Percentiles rank a stretch among this genome's conserved stretches.
These are phyloP conservation scores for Salix dunnii DNA, from an alignment of 345 rosid genomes.

Conservation along the genomic window DNA sequence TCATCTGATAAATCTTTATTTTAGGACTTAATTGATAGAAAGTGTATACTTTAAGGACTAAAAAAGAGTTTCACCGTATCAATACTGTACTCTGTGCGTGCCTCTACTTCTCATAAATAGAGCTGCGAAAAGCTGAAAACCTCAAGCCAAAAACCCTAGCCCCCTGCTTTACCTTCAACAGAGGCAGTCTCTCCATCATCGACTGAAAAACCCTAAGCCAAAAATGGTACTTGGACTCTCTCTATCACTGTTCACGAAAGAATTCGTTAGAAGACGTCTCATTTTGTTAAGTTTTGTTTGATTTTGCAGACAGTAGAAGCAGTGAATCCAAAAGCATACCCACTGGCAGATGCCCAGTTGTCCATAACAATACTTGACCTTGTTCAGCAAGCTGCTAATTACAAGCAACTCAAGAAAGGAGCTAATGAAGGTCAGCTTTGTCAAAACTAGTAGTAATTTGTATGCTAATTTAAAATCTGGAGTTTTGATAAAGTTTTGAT, in stretches of 20 bases:
- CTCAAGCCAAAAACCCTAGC: slow-evolving; percentile 6
- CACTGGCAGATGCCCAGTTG: slow-evolving; percentile 77
- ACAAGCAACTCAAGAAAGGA: slow-evolving; percentile 98
- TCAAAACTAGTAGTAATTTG: not conserved
- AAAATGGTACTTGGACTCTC: not conserved
- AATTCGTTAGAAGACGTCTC: too few relatives aligned
- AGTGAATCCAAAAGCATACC: slow-evolving; percentile 87
- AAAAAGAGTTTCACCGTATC: not conserved
- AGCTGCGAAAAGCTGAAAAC: not conserved
- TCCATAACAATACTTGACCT: slow-evolving; percentile 79
- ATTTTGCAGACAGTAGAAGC: slow-evolving; percentile 44
- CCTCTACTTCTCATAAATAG: not conserved
- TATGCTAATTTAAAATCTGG: not conserved
- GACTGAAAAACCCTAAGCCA: too few relatives aligned
- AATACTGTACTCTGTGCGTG: not conserved
- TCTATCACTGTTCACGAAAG: not conserved
- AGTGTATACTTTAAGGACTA: not conserved
- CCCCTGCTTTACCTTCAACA: not conserved
- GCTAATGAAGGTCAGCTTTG: slow-evolving; percentile 74
- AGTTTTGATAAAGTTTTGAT: not conserved
- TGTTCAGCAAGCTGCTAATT: slow-evolving; percentile 89
- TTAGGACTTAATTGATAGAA: not conserved
- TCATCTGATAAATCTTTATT: not conserved
- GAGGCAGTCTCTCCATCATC: not conserved
- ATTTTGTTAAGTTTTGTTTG: not conserved